Evolutionary conservation across 2,329 filamentous ascomycete species (phyloP).

Genomic region (Dothistroma septosporum): DNA sequence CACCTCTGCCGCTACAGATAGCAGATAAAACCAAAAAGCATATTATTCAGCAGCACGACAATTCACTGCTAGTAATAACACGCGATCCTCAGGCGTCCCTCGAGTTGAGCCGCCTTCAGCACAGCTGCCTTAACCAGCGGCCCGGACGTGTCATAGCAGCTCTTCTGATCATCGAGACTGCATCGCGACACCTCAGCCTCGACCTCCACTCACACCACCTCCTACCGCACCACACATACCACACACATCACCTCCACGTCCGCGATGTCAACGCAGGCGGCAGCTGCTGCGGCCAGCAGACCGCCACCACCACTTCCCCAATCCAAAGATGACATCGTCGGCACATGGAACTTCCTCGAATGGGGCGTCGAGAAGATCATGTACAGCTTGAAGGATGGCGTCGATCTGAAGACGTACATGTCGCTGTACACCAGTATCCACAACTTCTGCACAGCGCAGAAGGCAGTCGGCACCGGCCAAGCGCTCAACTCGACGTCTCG

Average conservation of each 20-base stretch:
- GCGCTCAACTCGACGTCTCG: slow-evolving; percentile 55
- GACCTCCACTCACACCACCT: neutral
- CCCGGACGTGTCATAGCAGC: slow-evolving; percentile 6
- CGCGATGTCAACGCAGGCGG: slow-evolving; percentile 28
- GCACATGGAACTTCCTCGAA: slow-evolving; percentile 77
- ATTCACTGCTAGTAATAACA: neutral
- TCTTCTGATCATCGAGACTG: neutral
- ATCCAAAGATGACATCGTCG: slow-evolving; percentile 38
- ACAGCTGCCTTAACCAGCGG: slow-evolving; percentile 4
- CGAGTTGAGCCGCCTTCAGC: neutral
- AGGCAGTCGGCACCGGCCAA: slow-evolving; percentile 60
- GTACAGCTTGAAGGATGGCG: slow-evolving; percentile 82
- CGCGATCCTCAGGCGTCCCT: neutral
- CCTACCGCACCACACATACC: slow-evolving; percentile 5
- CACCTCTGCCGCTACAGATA: neutral
- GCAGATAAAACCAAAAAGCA: neutral
- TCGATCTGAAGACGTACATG: slow-evolving; percentile 98
- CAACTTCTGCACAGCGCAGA: slow-evolving; percentile 98
- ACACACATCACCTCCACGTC: slow-evolving; percentile 4
- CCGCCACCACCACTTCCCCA: slow-evolving; percentile 33
- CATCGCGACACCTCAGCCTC: slow-evolving; percentile 8
- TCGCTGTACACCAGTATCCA: slow-evolving; percentile 95
- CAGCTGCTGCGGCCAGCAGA: slow-evolving; percentile 12
- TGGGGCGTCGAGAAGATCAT: slow-evolving; percentile 88
- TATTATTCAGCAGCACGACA: neutral